Percentiles rank a stretch among this genome's conserved stretches.
Evolutionary conservation across 495 filamentous ascomycete species (phyloP).

Genomic region (Aspergillus olivimuriae): DNA sequence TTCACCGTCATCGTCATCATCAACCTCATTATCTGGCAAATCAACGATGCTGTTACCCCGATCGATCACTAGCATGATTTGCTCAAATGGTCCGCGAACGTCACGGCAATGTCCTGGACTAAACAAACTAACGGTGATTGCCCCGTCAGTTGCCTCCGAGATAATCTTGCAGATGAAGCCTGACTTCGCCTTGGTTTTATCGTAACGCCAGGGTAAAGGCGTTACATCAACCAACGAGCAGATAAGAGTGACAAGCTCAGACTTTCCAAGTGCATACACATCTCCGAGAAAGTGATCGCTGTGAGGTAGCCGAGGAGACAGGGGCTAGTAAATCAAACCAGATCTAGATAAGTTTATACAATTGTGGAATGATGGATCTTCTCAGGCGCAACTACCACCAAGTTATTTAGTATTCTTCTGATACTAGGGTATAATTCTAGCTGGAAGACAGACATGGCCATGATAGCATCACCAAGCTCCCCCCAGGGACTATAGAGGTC

Average conservation of each 20-base stretch:
- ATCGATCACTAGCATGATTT: conserved; percentile 33
- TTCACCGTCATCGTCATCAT: too few species aligned
- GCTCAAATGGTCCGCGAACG: conserved; percentile 40
- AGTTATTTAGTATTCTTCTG: conserved; percentile 37
- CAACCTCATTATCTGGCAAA: conserved; percentile 20
- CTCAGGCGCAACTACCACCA: conserved; percentile 42
- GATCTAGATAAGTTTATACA: not conserved
- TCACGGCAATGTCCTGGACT: conserved; percentile 41
- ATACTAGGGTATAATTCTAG: conserved; percentile 38
- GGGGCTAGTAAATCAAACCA: conserved; percentile 1
- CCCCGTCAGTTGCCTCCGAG: conserved; percentile 46
- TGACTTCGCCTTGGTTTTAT: too few species aligned
- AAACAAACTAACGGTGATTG: conserved; percentile 47
- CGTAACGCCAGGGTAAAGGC: too few species aligned
- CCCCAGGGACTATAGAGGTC: conserved; percentile 36
- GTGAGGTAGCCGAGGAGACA: conserved; percentile 10
- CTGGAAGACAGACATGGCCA: conserved; percentile 55
- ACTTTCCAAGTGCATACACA: conserved; percentile 8
- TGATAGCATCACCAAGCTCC: conserved; percentile 27
- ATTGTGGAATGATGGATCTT: conserved; percentile 11
- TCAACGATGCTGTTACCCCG: too few species aligned
- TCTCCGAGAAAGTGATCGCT: conserved; percentile 7
- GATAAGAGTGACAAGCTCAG: conserved; percentile 12
- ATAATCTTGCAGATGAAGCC: conserved; percentile 55
- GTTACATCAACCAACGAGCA: conserved; percentile 22